Base-by-base conservation (phyloP, 2,329 filamentous ascomycete genomes). In the Pestalotiopsis sp. region DNA sequence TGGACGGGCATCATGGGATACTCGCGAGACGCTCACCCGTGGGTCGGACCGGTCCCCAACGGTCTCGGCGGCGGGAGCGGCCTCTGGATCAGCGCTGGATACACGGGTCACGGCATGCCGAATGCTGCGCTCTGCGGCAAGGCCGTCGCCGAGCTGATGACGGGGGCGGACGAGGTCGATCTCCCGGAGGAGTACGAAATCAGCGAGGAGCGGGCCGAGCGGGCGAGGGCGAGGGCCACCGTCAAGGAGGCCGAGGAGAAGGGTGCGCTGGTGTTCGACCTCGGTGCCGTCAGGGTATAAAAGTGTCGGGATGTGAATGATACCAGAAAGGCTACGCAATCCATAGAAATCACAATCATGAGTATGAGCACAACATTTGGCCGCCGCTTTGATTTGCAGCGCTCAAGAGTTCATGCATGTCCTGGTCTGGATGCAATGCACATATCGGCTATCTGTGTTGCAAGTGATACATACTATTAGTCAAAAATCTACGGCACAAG, bases 1-100 rank as follows among this genome's bases (percentile, higher is more conserved):
- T 95, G 93, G 93, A 93, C 91, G 1, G 93, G 93, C 0, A 92
- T 94, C 72, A 95, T 94, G 92, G 92, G 91, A 0, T 94, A 89
- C 78, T 90, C 88, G 38, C 82, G 89, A 6, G 93, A 95, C 76
- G 82, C 85, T 0, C 78, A 86, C 64, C 92, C 93, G 0, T 94
- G 90, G 90, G 90, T 95, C 2, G 93, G 92, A 0, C 79, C 81
- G 11, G 87, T 94, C n/a, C 89, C 90, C 0, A 79, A 79, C 45
- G 74, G 77, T 5, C 72, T 86, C 27, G 80, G 86, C 4, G 88
- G 85, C n/a, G 82, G 79, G 20, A 76, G 83, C 2, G 90, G 90
- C 0, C 72, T 93, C 66, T 93, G 85, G 82, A 71, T 93, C 13
- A 86, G 86, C 70, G 91, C 85, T 2, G 92, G 90, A 3, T 93